Evolutionary conservation across 805 yeast species (phyloP).

Genomic region (Starmerella scarabaei): DNA sequence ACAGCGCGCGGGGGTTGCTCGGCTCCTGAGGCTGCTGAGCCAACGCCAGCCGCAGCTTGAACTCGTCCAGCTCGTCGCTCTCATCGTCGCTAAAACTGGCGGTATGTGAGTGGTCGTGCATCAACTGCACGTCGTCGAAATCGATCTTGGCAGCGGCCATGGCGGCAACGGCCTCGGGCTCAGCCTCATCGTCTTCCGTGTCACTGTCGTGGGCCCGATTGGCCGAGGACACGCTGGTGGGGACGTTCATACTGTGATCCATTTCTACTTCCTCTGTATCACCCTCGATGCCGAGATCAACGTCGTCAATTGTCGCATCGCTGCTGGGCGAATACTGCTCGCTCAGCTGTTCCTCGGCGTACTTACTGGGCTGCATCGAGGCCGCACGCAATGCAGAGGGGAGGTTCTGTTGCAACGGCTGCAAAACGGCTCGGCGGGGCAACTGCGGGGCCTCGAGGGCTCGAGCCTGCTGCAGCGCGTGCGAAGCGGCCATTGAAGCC

Average conservation of each 20-base stretch:
- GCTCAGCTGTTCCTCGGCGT: background rate
- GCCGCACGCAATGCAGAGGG: constrained; percentile 1
- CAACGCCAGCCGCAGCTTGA: constrained; percentile 10
- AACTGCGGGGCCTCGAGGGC: constrained; percentile 11
- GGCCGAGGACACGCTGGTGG: background rate
- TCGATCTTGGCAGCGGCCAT: no score
- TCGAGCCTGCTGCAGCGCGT: constrained; percentile 11
- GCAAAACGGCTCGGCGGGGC: constrained; percentile 10
- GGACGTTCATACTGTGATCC: background rate
- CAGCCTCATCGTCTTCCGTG: constrained; percentile 2
- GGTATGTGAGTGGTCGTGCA: constrained; percentile 19
- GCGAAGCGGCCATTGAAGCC: constrained; percentile 12
- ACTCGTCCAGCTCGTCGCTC: constrained; percentile 13
- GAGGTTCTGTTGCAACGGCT: constrained; percentile 11
- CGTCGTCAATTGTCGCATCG: constrained; percentile 18
- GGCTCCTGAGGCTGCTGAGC: constrained; percentile 10
- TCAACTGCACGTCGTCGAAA: constrained; percentile 16
- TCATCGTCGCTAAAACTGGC: constrained; percentile 19
- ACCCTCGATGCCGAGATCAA: background rate
- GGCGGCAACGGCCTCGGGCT: constrained; percentile 4
- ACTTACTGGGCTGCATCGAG: background rate
- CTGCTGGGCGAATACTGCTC: constrained; percentile 7
- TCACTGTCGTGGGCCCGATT: background rate
- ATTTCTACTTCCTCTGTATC: background rate
- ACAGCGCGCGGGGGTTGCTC: constrained; percentile 29